Conservation (phyloP, 352 stramenopile species). For the Globisporangium sylvaticum region DNA sequence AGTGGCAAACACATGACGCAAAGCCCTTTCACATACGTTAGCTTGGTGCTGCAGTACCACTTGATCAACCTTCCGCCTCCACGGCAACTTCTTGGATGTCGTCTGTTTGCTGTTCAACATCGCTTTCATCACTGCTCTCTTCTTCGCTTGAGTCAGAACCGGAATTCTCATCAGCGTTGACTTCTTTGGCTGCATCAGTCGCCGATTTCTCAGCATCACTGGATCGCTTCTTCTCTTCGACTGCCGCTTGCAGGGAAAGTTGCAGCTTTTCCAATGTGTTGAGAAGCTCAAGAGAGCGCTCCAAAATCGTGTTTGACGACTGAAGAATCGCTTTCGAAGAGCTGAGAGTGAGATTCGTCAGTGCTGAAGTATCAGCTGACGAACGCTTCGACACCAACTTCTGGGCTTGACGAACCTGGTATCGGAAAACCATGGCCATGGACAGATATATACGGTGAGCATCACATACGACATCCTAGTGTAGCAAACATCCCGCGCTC, state of each 20-base stretch:
- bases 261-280: constrained; percentile 44
- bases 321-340: constrained; percentile 52
- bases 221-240: constrained; percentile 21
- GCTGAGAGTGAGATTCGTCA: constrained; percentile 50
- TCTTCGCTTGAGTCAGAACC: constrained; percentile 10
- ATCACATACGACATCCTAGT: background rate
- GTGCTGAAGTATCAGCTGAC: constrained; percentile 22
- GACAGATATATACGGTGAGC: constrained; percentile 3
- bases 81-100: constrained; percentile 13
- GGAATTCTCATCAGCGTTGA: constrained; percentile 9
- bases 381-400: constrained; percentile 19
- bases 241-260: constrained; percentile 16
- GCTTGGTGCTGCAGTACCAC: background rate
- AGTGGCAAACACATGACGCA: background rate
- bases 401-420: constrained; percentile 21
- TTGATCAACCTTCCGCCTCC: background rate
- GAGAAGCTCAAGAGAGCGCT: constrained; percentile 55
- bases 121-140: constrained; percentile 10
- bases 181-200: constrained; percentile 10
- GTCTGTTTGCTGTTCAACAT: constrained; percentile 5
- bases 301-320: constrained; percentile 47
- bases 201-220: constrained; percentile 2
- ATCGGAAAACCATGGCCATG: background rate
- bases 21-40: background rate
- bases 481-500: background rate